phyloP scores from a whole-genome alignment of 768 basidiomycete species.

The Suillus ampliporus region DNA sequence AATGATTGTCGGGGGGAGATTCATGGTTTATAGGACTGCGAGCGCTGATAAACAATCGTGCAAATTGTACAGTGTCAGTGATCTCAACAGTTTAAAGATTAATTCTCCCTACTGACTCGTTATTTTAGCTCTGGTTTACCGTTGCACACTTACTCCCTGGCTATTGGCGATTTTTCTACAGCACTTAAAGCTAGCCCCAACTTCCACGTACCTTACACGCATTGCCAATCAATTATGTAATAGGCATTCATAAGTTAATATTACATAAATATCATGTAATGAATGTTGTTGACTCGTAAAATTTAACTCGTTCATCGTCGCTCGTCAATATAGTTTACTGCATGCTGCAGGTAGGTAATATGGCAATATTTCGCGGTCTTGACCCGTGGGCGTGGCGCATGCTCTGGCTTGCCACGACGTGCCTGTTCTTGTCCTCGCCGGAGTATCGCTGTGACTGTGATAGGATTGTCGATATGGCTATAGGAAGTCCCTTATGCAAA shows the following conservation, averaged over 20 bases:
- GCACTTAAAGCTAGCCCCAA: constrained; percentile 7
- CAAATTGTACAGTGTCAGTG: constrained; percentile 15
- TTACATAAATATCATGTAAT: not conserved
- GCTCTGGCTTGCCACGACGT: constrained; percentile 64
- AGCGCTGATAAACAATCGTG: constrained; percentile 12
- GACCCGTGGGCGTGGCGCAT: constrained; percentile 49
- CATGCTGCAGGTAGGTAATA: constrained; percentile 10
- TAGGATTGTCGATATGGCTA: constrained; percentile 79
- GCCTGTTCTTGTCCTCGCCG: constrained; percentile 64
- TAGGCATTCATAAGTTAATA: not conserved
- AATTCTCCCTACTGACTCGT: not conserved
- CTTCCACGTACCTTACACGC: no score
- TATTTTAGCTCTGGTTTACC: constrained; percentile 9
- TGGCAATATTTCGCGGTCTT: constrained; percentile 23
- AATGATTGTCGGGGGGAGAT: constrained; percentile 10
- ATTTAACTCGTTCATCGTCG: not conserved
- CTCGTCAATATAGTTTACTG: not conserved
- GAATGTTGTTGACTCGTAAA: not conserved
- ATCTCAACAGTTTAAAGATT: not conserved
- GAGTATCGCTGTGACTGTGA: constrained; percentile 75
- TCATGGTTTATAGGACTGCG: constrained; percentile 3
- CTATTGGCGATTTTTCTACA: constrained; percentile 17
- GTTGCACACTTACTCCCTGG: constrained; percentile 13
- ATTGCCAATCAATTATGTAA: no score
- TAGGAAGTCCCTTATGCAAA: constrained; percentile 77